Base-by-base conservation (phyloP, 2,329 filamentous ascomycete species). In the Aspergillus eucalypticola region DNA sequence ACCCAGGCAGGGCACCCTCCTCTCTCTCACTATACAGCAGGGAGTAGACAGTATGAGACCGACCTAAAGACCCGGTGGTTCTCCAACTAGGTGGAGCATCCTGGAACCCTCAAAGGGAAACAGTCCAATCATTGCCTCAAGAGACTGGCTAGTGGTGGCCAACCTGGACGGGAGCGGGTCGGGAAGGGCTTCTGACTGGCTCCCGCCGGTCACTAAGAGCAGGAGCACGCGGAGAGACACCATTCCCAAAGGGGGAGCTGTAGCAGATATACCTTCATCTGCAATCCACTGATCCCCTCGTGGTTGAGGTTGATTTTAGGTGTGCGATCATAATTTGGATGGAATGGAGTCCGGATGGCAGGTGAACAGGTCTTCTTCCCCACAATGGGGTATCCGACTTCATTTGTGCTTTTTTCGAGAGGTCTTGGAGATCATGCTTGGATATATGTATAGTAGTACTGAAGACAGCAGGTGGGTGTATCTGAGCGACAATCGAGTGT, bases 221-320 rank as follows among this genome's bases (percentile, higher is more conserved):
- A 59, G 56, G 60, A 62, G 39, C 21, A 59, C 46, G 56, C 56
- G 51, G 54, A 62, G 59, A 59, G 17, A 48, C 58, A 58, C 70
- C 66, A 70, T 66, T 62, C 73, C 71, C n/a, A 68, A 71, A 74
- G 66, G 64, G 72, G 72, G 72, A 75, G 71, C 70, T 75, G 17
- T 50, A 50, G 46, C 46, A 50, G 46, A 50, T 50, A 50, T 29
- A 50, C 46, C 46, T 50, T 50, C 46, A 50, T 29, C 25, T 11
- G 46, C 46, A 29, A 27, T 71, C 57, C 74, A 56, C 71, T 74
- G 73, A 75, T 64, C 65, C 42, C 52, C 53, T 29, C 29, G 46
- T 8, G 41, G 7, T n/a, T 17, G 32, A 42, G 19, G 27, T 23
- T 48, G 42, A 48, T 17, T 21, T 49, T 48, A 38, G 13, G 29